phyloP scores from a whole-genome alignment of 2,329 filamentous ascomycete species.

The Fusarium palustre region DNA sequence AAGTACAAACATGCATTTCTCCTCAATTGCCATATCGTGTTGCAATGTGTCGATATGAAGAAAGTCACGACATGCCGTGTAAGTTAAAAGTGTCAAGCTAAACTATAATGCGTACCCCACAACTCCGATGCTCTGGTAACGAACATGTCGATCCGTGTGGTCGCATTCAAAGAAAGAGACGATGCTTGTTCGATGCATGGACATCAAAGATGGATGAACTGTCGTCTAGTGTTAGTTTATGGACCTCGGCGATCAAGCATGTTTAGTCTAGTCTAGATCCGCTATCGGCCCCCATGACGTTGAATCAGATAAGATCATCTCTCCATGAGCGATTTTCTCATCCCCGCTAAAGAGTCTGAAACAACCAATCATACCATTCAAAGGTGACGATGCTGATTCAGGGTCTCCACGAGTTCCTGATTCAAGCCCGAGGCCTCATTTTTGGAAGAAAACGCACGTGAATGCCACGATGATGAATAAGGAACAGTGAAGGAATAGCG shows the following conservation, averaged over 20 bases:
- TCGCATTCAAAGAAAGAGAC: slow-evolving; percentile 40
- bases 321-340: slow-evolving; percentile 39
- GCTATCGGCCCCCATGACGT: slow-evolving; percentile 29
- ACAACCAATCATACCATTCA: neutral
- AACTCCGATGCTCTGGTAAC: slow-evolving; percentile 52
- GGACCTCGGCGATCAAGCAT: slow-evolving; percentile 4
- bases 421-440: slow-evolving; percentile 20
- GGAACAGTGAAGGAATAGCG: neutral
- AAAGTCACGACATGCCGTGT: too few relatives aligned
- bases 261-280: slow-evolving; percentile 12
- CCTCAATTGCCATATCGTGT: too few relatives aligned
- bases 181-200: slow-evolving; percentile 39
- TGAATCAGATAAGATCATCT: slow-evolving; percentile 34
- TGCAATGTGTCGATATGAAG: neutral
- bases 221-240: neutral
- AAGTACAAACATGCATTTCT: too few relatives aligned
- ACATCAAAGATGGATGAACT: neutral
- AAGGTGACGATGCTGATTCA: slow-evolving; percentile 5
- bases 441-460: neutral
- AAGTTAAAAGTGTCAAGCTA: slow-evolving; percentile 50
- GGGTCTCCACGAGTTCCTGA: slow-evolving; percentile 33
- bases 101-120: slow-evolving; percentile 52
- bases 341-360: neutral
- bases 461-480: neutral
- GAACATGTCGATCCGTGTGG: slow-evolving; percentile 40